These are phyloP conservation scores for Thozetella sp. DNA, from an alignment of 495 filamentous ascomycete genomes.

Conservation along the genomic window DNA sequence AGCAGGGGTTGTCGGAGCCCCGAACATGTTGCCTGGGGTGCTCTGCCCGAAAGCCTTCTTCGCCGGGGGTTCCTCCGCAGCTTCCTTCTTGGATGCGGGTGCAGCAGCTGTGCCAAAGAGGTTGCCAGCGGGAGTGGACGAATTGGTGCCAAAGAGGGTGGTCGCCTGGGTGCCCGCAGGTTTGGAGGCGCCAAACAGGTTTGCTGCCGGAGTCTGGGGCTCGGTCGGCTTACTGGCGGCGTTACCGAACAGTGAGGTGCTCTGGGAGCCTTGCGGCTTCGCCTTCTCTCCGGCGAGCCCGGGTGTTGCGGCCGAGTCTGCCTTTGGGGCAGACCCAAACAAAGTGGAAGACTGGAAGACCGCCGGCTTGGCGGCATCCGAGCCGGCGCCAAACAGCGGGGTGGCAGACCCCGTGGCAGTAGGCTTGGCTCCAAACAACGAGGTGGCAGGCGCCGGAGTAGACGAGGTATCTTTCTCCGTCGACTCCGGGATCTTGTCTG, in stretches of 20 bases:
- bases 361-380: slow-evolving; percentile 23
- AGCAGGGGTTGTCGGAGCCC: slow-evolving; percentile 4
- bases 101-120: slow-evolving; percentile 27
- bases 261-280: neutral
- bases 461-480: slow-evolving; percentile 16
- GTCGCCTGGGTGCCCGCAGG: slow-evolving; percentile 13
- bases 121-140: slow-evolving; percentile 17
- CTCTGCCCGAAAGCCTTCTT: slow-evolving; percentile 12
- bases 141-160: slow-evolving; percentile 26
- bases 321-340: slow-evolving; percentile 39
- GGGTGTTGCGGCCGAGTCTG: slow-evolving; percentile 20
- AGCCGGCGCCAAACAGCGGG: slow-evolving; percentile 14
- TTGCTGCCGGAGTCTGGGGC: slow-evolving; percentile 16
- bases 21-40: slow-evolving; percentile 7
- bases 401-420: slow-evolving; percentile 12
- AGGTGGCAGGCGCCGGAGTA: slow-evolving; percentile 6
- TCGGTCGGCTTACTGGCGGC: neutral
- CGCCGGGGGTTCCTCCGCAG: slow-evolving; percentile 16
- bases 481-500: slow-evolving; percentile 1
- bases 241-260: neutral
- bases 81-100: slow-evolving; percentile 6
- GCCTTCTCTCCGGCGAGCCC: neutral
- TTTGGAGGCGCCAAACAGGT: slow-evolving; percentile 28
- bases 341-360: slow-evolving; percentile 40
- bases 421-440: slow-evolving; percentile 12